Evolutionary conservation across 345 rosid species (phyloP).

Genomic region (Populus simonii): DNA sequence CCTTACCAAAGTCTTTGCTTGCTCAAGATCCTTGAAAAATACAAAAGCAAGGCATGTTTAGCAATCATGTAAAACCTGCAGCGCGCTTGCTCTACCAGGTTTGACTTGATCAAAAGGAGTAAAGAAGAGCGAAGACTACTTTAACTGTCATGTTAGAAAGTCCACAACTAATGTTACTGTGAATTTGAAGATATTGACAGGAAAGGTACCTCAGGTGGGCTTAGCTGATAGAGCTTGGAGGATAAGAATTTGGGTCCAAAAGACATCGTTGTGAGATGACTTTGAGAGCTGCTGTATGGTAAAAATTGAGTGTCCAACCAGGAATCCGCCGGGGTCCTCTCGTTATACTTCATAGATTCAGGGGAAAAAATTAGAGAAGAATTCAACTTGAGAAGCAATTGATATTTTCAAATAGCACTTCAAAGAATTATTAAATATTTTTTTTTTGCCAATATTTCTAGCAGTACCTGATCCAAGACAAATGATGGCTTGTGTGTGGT

Average conservation of each 20-base stretch:
- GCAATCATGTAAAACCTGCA: background rate
- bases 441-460: no score
- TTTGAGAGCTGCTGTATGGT: slow-evolving; percentile 2
- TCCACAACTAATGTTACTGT: no score
- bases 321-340: slow-evolving; percentile 1
- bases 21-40: slow-evolving; percentile 11
- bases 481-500: slow-evolving; percentile 4
- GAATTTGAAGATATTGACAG: no score
- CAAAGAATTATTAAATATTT: no score
- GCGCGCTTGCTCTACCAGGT: no score
- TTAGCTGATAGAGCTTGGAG: slow-evolving; percentile 18
- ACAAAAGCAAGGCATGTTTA: background rate
- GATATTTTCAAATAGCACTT: no score
- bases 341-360: background rate
- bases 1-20: slow-evolving; percentile 18
- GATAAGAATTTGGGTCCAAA: slow-evolving; percentile 26
- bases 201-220: slow-evolving; percentile 1
- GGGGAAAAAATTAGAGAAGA: background rate
- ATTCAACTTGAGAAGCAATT: background rate
- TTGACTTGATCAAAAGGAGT: no score
- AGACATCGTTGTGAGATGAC: background rate
- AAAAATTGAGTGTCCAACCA: slow-evolving; percentile 34
- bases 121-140: no score
- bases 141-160: no score
- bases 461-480: slow-evolving; percentile 17